Evolutionary conservation across 441 rosid species (phyloP).

Genomic region (Populus hybrid): DNA sequence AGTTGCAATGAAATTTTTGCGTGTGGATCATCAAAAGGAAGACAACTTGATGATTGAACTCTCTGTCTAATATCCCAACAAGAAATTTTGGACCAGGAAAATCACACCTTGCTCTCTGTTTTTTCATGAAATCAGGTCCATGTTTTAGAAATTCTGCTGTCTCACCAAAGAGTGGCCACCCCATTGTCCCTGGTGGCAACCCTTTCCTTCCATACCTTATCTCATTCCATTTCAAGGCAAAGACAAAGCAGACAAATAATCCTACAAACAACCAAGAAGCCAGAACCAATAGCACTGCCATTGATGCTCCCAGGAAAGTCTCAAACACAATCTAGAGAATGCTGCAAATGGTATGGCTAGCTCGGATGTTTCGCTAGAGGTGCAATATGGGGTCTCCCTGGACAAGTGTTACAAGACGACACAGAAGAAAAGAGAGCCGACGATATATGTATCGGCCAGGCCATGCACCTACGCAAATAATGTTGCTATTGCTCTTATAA

Average conservation of each 20-base stretch:
- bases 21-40: constrained; percentile 15
- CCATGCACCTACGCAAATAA: constrained; percentile 11
- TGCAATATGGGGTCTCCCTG: neutral
- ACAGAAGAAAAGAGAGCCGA: constrained; percentile 3
- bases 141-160: constrained; percentile 70
- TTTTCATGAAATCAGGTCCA: constrained; percentile 82
- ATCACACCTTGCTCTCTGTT: constrained; percentile 49
- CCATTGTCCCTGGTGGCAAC: constrained; percentile 88
- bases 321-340: neutral
- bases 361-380: neutral
- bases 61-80: neutral
- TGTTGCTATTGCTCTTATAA: neutral
- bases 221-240: constrained; percentile 65
- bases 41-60: neutral
- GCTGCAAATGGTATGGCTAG: constrained; percentile 9
- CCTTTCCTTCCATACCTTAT: constrained; percentile 58
- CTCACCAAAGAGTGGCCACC: constrained; percentile 85
- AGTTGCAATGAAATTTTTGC: constrained; percentile 7
- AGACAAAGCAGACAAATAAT: constrained; percentile 31
- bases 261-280: constrained; percentile 17
- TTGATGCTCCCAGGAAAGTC: constrained; percentile 18
- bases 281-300: constrained; percentile 27
- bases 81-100: constrained; percentile 6
- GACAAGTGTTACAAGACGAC: neutral
- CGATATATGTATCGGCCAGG: constrained; percentile 4